phyloP scores from a whole-genome alignment of 1,139 yeast species.

The Pichia terricola region DNA sequence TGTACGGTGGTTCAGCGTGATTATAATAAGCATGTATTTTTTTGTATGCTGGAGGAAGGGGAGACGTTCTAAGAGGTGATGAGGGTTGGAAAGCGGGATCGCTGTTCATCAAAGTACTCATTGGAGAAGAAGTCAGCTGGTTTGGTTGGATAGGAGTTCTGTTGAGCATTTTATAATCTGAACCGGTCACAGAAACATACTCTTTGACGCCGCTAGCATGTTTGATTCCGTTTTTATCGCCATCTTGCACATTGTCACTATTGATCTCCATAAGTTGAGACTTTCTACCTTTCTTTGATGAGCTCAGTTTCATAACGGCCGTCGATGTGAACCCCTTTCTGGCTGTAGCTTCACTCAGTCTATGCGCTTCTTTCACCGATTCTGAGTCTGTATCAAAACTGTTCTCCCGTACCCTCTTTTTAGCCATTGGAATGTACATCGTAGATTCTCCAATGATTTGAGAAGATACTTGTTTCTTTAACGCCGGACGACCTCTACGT shows the following conservation, averaged over 20 bases:
- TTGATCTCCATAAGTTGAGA: not conserved
- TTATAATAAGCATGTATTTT: not conserved
- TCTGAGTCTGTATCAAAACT: conserved; percentile 5
- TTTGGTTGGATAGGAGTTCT: not conserved
- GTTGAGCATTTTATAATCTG: not conserved
- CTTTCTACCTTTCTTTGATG: conserved; percentile 14
- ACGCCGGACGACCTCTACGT: conserved; percentile 25
- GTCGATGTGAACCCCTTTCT: conserved; percentile 25
- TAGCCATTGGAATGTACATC: conserved; percentile 10
- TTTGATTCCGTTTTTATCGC: not conserved
- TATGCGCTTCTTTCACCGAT: conserved; percentile 1
- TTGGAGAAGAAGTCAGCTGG: conserved; percentile 10
- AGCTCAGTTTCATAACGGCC: conserved; percentile 27
- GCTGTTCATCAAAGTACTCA: conserved; percentile 7
- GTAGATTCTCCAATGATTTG: conserved; percentile 20
- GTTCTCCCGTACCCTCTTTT: no score
- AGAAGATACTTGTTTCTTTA: conserved; percentile 12
- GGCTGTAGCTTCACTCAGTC: conserved; percentile 12
- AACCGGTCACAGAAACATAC: not conserved
- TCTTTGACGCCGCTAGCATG: no score
- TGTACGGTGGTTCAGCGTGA: not conserved
- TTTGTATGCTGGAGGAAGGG: conserved; percentile 3
- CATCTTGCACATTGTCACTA: not conserved
- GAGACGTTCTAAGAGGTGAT: conserved; percentile 12
- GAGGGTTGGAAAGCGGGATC: conserved; percentile 4